Conservation (phyloP, 495 filamentous ascomycete genomes). For the Neurospora pannonica region DNA sequence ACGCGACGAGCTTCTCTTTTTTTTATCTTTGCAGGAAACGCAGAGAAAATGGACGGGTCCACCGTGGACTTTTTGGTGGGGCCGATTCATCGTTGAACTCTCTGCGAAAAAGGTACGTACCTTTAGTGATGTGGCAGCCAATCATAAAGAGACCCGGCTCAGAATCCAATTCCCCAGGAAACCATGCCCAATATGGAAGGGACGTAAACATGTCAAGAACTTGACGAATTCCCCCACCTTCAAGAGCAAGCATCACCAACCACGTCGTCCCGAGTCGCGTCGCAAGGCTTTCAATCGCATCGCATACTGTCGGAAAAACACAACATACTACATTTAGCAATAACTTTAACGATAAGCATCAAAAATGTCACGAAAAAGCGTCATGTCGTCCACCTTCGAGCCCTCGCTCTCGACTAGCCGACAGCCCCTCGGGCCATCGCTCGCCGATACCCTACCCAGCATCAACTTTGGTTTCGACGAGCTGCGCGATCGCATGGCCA, state of each 20-base stretch:
- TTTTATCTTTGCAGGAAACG: background rate
- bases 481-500: conserved; percentile 86
- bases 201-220: conserved; percentile 13
- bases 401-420: conserved; percentile 70
- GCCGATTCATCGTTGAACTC: background rate
- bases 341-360: conserved; percentile 1
- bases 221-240: background rate
- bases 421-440: conserved; percentile 41
- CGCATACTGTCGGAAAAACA: background rate
- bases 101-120: background rate
- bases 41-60: background rate
- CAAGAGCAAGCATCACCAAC: background rate
- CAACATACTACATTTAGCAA: conserved; percentile 1
- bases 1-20: background rate
- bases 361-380: conserved; percentile 7
- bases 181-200: conserved; percentile 12
- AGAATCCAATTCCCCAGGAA: conserved; percentile 9
- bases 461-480: conserved; percentile 97
- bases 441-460: conserved; percentile 73
- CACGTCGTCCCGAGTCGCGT: background rate
- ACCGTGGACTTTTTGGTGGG: conserved; percentile 13
- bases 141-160: background rate
- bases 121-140: background rate
- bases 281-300: background rate
- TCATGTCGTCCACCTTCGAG: conserved; percentile 65